A percentile compares a stretch with the other conserved stretches of the same genome.
These are phyloP conservation scores for Suillus discolor DNA, from an alignment of 768 basidiomycete species.

Conservation along the genomic window DNA sequence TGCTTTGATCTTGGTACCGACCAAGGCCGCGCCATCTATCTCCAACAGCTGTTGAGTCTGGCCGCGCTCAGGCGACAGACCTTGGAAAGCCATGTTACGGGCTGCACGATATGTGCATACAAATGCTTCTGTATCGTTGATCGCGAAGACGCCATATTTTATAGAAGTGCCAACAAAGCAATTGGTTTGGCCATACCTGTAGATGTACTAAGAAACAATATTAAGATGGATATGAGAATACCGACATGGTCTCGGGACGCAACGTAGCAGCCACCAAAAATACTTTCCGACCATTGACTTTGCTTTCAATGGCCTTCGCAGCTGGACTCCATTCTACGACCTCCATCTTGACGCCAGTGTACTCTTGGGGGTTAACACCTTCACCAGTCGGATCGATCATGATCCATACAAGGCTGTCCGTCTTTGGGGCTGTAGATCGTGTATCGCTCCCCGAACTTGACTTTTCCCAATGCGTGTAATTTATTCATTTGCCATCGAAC, in stretches of 20 bases:
- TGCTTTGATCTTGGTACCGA: slow-evolving; percentile 90
- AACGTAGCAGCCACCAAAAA: slow-evolving; percentile 96
- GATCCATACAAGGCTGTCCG: slow-evolving; percentile 99
- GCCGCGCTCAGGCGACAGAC: slow-evolving; percentile 71
- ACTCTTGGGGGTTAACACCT: slow-evolving; percentile 93
- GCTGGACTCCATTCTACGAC: slow-evolving; percentile 81
- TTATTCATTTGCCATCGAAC: slow-evolving; percentile 99
- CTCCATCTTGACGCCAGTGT: slow-evolving; percentile 93
- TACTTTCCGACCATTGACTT: slow-evolving; percentile 78
- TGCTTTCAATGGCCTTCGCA: slow-evolving; percentile 65
- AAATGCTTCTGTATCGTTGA: slow-evolving; percentile 85
- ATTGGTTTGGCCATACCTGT: slow-evolving; percentile 96
- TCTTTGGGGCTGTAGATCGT: slow-evolving; percentile 99
- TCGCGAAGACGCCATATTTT: slow-evolving; percentile 92
- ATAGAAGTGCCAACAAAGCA: slow-evolving; percentile 91
- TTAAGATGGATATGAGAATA: slow-evolving; percentile 11
- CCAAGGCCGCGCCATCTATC: slow-evolving; percentile 74
- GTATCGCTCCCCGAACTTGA: slow-evolving; percentile 98
- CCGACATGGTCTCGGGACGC: slow-evolving; percentile 94
- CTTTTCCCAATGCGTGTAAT: slow-evolving; percentile 81
- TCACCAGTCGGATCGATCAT: slow-evolving; percentile 96
- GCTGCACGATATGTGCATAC: slow-evolving; percentile 88
- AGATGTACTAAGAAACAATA: slow-evolving; percentile 6
- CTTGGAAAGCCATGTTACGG: slow-evolving; percentile 98
- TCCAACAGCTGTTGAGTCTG: slow-evolving; percentile 73